Conservation (phyloP, 192 early-diverging fungal genomes). For the Coemansia sp. region DNA sequence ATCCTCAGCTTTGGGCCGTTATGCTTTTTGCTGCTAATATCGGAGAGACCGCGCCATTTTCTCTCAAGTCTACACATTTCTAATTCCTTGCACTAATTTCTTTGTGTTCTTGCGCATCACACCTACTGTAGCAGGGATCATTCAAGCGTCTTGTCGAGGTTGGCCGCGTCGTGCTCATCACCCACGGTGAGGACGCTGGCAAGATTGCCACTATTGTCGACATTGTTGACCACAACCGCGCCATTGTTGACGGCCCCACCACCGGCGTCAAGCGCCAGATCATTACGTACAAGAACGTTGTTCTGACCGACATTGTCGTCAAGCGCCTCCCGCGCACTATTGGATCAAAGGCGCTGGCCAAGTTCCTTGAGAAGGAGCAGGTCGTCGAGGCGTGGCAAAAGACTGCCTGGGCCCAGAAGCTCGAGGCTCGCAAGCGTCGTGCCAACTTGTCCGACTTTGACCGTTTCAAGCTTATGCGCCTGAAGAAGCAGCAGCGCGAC, state of each 20-base stretch:
- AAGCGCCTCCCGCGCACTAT: conserved; percentile 78
- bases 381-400: conserved; percentile 75
- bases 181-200: conserved; percentile 88
- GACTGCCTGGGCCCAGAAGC: conserved; percentile 96
- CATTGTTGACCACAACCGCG: conserved; percentile 98
- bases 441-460: conserved; percentile 88
- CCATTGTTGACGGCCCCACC: conserved; percentile 96
- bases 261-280: conserved; percentile 86
- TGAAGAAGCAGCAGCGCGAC: conserved; percentile 74
- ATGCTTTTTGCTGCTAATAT: neutral
- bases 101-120: too few species aligned
- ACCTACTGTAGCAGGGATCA: conserved; percentile 54
- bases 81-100: too few species aligned
- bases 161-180: conserved; percentile 96
- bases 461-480: conserved; percentile 95
- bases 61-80: too few species aligned
- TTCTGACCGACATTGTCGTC: conserved; percentile 86
- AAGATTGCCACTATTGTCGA: conserved; percentile 99
- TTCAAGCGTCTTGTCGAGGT: conserved; percentile 95
- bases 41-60: neutral
- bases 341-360: conserved; percentile 70
- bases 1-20: neutral
- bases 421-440: conserved; percentile 74
- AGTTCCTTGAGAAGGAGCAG: conserved; percentile 81
- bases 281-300: conserved; percentile 83